Percentiles rank a stretch among this genome's conserved stretches.
phyloP scores from a whole-genome alignment of 192 early-diverging fungal genomes.

The Coemansia sp. region DNA sequence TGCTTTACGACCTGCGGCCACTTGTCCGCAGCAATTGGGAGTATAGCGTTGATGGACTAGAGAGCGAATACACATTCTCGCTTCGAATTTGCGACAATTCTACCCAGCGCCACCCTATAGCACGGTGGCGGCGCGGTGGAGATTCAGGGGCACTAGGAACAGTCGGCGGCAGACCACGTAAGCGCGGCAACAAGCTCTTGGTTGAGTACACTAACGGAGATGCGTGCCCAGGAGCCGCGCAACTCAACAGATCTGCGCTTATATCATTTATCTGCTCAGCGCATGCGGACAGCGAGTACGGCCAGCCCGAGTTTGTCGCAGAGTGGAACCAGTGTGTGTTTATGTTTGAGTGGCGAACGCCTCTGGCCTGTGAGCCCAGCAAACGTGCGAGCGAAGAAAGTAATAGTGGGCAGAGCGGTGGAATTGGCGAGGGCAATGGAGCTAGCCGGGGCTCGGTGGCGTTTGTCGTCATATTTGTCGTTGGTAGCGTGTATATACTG shows the following conservation, averaged over 20 bases:
- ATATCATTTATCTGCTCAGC: slow-evolving; percentile 53
- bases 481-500: slow-evolving; percentile 57
- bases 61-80: slow-evolving; percentile 42
- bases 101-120: slow-evolving; percentile 6
- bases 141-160: slow-evolving; percentile 32
- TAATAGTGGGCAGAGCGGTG: neutral
- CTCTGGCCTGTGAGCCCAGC: slow-evolving; percentile 34
- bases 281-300: slow-evolving; percentile 15
- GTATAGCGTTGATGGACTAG: slow-evolving; percentile 34
- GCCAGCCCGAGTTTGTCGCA: slow-evolving; percentile 50
- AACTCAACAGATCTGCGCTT: slow-evolving; percentile 38
- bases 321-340: slow-evolving; percentile 54
- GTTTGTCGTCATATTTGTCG: slow-evolving; percentile 48
- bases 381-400: slow-evolving; percentile 3
- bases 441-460: slow-evolving; percentile 33
- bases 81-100: slow-evolving; percentile 47
- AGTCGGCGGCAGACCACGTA: slow-evolving; percentile 16
- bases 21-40: slow-evolving; percentile 4
- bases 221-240: slow-evolving; percentile 26
- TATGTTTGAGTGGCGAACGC: slow-evolving; percentile 62
- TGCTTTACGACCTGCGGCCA: slow-evolving; percentile 49
- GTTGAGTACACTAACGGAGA: slow-evolving; percentile 53
- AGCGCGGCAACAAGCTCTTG: slow-evolving; percentile 47
- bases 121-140: slow-evolving; percentile 25
- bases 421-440: slow-evolving; percentile 3